These are phyloP conservation scores for Coemansia sp. DNA, from an alignment of 371 early-diverging fungal species.

Conservation along the genomic window DNA sequence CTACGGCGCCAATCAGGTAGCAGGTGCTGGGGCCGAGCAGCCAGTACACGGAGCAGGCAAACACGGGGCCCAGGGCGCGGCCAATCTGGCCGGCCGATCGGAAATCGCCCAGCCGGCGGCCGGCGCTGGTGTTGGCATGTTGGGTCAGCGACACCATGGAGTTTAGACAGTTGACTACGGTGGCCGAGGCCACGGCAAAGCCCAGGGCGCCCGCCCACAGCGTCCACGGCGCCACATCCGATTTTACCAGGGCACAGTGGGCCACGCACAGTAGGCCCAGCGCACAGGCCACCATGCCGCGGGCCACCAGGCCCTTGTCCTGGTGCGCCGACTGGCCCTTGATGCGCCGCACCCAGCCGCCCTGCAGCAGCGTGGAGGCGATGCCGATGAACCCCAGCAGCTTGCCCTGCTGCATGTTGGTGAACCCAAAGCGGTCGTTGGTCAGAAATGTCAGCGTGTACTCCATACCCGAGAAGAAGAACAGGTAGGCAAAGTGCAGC, in stretches of 20 bases:
- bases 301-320: slow-evolving; percentile 61
- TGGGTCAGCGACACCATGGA: slow-evolving; percentile 66
- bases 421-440: slow-evolving; percentile 83
- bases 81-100: slow-evolving; percentile 92
- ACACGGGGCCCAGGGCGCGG: slow-evolving; percentile 84
- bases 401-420: slow-evolving; percentile 86
- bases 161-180: slow-evolving; percentile 90
- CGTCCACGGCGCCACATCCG: slow-evolving; percentile 21
- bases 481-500: slow-evolving; percentile 83
- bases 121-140: slow-evolving; percentile 54
- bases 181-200: slow-evolving; percentile 88
- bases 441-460: slow-evolving; percentile 96
- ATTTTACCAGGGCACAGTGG: slow-evolving; percentile 47
- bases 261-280: slow-evolving; percentile 70
- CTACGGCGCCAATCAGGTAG: slow-evolving; percentile 39
- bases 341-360: slow-evolving; percentile 88
- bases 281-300: slow-evolving; percentile 76
- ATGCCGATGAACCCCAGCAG: slow-evolving; percentile 88
- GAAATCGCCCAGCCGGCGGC: slow-evolving; percentile 81
- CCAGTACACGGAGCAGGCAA: slow-evolving; percentile 89
- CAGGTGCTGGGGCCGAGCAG: slow-evolving; percentile 60
- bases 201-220: slow-evolving; percentile 57
- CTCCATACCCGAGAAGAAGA: slow-evolving; percentile 97
- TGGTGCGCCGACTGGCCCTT: slow-evolving; percentile 52
- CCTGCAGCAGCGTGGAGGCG: slow-evolving; percentile 84